Conservation (phyloP, 2,329 filamentous ascomycete genomes). For the Ceratocystis variospora region DNA sequence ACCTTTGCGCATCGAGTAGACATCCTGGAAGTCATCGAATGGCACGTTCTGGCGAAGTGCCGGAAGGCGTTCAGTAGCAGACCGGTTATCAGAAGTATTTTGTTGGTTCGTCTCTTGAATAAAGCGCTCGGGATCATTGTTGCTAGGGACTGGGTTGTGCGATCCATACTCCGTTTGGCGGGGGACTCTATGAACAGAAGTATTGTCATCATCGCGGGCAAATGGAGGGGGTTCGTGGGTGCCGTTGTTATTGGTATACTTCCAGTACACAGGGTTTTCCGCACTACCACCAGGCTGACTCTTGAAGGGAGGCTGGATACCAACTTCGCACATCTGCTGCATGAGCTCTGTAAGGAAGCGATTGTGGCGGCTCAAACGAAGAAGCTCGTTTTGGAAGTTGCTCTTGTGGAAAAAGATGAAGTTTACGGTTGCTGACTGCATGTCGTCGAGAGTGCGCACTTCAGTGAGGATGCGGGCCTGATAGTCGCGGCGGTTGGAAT, state of each 20-base stretch:
- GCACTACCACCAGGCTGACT: constrained; percentile 52
- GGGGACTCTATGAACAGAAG: constrained; percentile 9
- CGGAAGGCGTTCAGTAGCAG: constrained; percentile 16
- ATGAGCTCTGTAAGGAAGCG: constrained; percentile 89
- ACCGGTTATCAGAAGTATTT: constrained; percentile 9
- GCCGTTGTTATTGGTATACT: constrained; percentile 22
- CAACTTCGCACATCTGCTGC: constrained; percentile 67
- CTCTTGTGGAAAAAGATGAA: constrained; percentile 96
- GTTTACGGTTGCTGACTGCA: constrained; percentile 76
- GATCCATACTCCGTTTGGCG: constrained; percentile 7
- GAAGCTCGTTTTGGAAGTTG: constrained; percentile 87
- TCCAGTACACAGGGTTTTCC: constrained; percentile 50
- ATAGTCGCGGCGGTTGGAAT: constrained; percentile 77
- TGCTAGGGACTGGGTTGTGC: not conserved
- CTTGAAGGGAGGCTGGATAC: constrained; percentile 62
- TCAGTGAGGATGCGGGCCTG: constrained; percentile 77
- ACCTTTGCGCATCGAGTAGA: constrained; percentile 24
- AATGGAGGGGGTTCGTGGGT: not conserved
- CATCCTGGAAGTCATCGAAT: constrained; percentile 33
- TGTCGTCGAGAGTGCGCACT: constrained; percentile 63
- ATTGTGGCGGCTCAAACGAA: constrained; percentile 81
- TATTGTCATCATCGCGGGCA: constrained; percentile 8
- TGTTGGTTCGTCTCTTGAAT: not conserved
- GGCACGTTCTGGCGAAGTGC: constrained; percentile 18
- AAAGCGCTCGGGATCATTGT: constrained; percentile 5